Conservation (phyloP, 2,329 filamentous ascomycete species). For the Alternaria ethzedia region DNA sequence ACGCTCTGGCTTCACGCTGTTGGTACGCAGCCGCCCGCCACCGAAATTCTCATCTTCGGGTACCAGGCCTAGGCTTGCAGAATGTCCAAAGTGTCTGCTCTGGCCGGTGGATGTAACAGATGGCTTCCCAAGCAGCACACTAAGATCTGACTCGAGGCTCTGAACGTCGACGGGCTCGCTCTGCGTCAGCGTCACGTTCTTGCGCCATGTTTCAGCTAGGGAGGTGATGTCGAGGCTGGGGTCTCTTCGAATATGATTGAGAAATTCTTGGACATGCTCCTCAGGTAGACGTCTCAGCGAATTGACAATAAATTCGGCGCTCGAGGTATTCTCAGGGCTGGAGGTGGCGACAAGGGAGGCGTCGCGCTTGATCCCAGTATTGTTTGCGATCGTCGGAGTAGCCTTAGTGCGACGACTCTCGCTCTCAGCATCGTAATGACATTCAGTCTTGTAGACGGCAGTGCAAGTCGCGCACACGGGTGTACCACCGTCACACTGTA, state of each 20-base stretch:
- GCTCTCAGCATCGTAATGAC: conserved; percentile 57
- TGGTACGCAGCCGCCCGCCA: conserved; percentile 18
- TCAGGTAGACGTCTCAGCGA: conserved; percentile 55
- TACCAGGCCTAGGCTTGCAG: conserved; percentile 46
- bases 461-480: conserved; percentile 59
- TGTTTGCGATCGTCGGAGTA: conserved; percentile 30
- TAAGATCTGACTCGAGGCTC: conserved; percentile 45
- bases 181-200: conserved; percentile 46
- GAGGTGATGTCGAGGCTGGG: conserved; percentile 48
- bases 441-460: conserved; percentile 59
- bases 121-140: conserved; percentile 47
- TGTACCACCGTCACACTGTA: conserved; percentile 57
- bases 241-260: conserved; percentile 53
- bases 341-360: conserved; percentile 22
- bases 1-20: conserved; percentile 19
- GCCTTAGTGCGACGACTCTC: conserved; percentile 54
- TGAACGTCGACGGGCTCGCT: conserved; percentile 28
- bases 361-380: conserved; percentile 40
- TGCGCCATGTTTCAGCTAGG: conserved; percentile 51
- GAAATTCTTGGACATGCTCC: conserved; percentile 50
- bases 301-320: conserved; percentile 50
- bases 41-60: conserved; percentile 43
- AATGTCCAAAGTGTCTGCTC: conserved; percentile 48
- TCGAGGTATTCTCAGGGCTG: conserved; percentile 17
- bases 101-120: conserved; percentile 41